Evolutionary conservation across 768 basidiomycete genomes (phyloP).

Genomic region (Exsudoporus frostii): DNA sequence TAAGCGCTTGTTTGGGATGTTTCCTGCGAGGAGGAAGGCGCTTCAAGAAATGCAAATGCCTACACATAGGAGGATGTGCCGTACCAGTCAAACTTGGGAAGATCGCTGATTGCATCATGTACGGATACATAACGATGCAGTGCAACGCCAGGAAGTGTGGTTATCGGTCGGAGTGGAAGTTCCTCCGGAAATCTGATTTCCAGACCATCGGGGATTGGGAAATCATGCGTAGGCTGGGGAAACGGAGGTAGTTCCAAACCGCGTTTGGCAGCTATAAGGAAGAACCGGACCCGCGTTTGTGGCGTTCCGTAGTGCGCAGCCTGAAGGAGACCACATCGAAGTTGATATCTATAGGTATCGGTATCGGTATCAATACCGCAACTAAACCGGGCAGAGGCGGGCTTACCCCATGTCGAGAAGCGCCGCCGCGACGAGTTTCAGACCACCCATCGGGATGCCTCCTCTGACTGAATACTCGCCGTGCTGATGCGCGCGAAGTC

Average conservation of each 20-base stretch:
- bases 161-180: constrained; percentile 40
- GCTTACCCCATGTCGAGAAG: constrained; percentile 64
- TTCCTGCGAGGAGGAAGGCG: constrained; percentile 13
- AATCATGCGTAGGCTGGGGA: constrained; percentile 44
- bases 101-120: constrained; percentile 70
- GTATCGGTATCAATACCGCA: background rate
- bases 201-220: constrained; percentile 40
- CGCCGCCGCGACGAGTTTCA: constrained; percentile 63
- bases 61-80: background rate
- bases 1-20: constrained; percentile 16
- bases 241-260: constrained; percentile 36
- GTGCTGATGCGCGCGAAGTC: constrained; percentile 37
- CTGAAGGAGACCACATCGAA: constrained; percentile 42
- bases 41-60: background rate
- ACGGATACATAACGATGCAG: constrained; percentile 58
- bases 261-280: constrained; percentile 42
- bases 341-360: constrained; percentile 37
- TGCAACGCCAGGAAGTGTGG: constrained; percentile 46
- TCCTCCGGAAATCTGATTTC: constrained; percentile 50
- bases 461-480: constrained; percentile 49
- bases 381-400: background rate
- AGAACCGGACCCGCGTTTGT: constrained; percentile 46
- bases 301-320: constrained; percentile 49
- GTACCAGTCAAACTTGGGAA: constrained; percentile 74
- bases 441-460: constrained; percentile 68